Evolutionary conservation across 495 filamentous ascomycete genomes (phyloP), one percentile per base, ranked within the genome.

Genomic region (Penicillium nucicola): DNA sequence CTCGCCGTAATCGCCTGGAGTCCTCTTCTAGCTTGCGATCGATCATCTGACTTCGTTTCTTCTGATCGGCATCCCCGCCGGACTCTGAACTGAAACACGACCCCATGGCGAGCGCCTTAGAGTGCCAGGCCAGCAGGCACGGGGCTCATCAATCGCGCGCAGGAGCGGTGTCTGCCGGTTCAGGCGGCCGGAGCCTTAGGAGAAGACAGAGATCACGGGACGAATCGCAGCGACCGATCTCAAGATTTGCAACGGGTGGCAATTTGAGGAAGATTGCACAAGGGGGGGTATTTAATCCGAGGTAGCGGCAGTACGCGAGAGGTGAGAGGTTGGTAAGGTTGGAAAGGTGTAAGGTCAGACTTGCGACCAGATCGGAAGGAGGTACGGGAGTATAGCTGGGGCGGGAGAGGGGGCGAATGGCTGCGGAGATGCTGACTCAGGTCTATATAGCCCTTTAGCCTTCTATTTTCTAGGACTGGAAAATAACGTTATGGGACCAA

Each of bases 1-100:
- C 93, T 72, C 90, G 81, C 58, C 90, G 84, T 77, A 97, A 76
- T 65, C 85, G 81, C 68, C 88, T 84, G 33, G 89, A 89, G 65
- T 97, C 95, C 67, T 97, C 93, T 66, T 97, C 90, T 55, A 98
- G 76, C 58, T 79, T 87, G 64, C 86, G 84, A 68, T 98, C 93
- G 60, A 98, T 98, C 67, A 83, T 84, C 70, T 95, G 89, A 69
- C 92, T 97, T 59, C 84, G 80, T 76, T 95, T 96, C 78, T 88
- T 93, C 77, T 89, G 86, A 69, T 98, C 93, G 61, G 78, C 83
- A 67, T 88, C 88, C 67, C 84, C 90, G 64, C 85, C 77, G 64
- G 81, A 83, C 55, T 78, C 75, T 32, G 85, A 83, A 73, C 90
- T 95, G 78, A 90, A 84, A 77, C 93, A 97, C 51, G 78, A 78